Percentiles rank a stretch among this genome's conserved stretches.
phyloP scores from a whole-genome alignment of 805 yeast species.

The Saccharomycopsis sp. region DNA sequence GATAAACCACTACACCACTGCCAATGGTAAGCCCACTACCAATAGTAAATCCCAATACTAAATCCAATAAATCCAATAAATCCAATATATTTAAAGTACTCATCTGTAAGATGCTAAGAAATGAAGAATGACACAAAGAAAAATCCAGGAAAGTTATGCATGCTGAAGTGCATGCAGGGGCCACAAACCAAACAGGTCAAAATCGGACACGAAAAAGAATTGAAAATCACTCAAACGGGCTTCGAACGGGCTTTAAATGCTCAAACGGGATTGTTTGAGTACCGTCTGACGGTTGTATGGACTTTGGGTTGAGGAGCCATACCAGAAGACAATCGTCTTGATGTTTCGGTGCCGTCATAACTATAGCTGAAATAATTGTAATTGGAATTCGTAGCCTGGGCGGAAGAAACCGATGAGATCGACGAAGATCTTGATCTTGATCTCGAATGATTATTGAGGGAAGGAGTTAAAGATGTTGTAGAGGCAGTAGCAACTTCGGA shows the following conservation, averaged over 20 bases:
- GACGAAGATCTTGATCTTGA: not conserved
- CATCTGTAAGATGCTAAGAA: not conserved
- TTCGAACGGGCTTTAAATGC: not conserved
- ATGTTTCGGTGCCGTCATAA: not conserved
- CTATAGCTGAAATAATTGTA: not conserved
- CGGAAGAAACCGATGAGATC: not conserved
- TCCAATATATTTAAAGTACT: not conserved
- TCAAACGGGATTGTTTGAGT: not conserved
- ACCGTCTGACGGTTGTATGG: not conserved
- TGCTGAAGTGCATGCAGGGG: not conserved
- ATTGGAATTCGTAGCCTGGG: not conserved
- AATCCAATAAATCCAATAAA: too few species aligned
- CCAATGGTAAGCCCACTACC: too few species aligned
- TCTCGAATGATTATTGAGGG: not conserved
- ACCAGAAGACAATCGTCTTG: not conserved
- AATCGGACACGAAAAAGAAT: not conserved
- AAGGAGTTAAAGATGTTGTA: not conserved
- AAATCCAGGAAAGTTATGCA: not conserved
- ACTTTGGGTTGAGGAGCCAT: not conserved
- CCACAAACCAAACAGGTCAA: not conserved
- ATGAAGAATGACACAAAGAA: not conserved
- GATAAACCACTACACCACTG: too few species aligned
- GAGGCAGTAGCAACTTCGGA: not conserved
- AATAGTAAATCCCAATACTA: too few species aligned
- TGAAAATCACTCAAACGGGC: not conserved